Conservation (phyloP, 192 early-diverging fungal genomes). For the Coemansia sp. region DNA sequence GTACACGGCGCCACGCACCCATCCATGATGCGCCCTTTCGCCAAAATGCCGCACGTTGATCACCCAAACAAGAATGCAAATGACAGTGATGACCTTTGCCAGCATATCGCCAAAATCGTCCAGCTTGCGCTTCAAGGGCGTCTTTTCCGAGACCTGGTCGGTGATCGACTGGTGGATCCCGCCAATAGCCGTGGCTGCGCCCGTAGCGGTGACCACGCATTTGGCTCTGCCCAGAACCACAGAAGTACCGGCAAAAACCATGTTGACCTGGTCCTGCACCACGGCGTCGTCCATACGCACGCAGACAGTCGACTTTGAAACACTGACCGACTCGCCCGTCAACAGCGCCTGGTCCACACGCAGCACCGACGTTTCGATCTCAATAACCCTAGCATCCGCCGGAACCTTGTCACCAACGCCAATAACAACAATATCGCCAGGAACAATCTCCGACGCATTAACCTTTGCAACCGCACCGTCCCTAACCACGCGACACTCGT, state of each 20-base stretch:
- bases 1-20: constrained; percentile 94
- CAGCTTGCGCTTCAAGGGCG: constrained; percentile 91
- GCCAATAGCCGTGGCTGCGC: constrained; percentile 89
- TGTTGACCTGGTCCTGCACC: constrained; percentile 96
- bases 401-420: constrained; percentile 95
- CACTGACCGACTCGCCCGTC: constrained; percentile 94
- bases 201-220: constrained; percentile 88
- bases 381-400: constrained; percentile 86
- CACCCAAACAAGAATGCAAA: constrained; percentile 92
- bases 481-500: constrained; percentile 88
- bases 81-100: constrained; percentile 66
- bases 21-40: constrained; percentile 85
- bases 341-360: constrained; percentile 93
- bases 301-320: constrained; percentile 70
- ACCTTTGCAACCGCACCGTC: constrained; percentile 66
- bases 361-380: constrained; percentile 83
- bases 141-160: constrained; percentile 84
- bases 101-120: constrained; percentile 94
- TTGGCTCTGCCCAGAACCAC: constrained; percentile 87
- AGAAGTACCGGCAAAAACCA: constrained; percentile 97
- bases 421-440: constrained; percentile 94
- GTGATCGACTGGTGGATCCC: constrained; percentile 89
- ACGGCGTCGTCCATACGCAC: constrained; percentile 67
- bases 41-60: constrained; percentile 98
- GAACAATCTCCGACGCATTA: constrained; percentile 79